Percentiles rank a stretch among this genome's conserved stretches.
Evolutionary conservation across 2,329 filamentous ascomycete genomes (phyloP).

Genomic region (Biscogniauxia mediterranea): DNA sequence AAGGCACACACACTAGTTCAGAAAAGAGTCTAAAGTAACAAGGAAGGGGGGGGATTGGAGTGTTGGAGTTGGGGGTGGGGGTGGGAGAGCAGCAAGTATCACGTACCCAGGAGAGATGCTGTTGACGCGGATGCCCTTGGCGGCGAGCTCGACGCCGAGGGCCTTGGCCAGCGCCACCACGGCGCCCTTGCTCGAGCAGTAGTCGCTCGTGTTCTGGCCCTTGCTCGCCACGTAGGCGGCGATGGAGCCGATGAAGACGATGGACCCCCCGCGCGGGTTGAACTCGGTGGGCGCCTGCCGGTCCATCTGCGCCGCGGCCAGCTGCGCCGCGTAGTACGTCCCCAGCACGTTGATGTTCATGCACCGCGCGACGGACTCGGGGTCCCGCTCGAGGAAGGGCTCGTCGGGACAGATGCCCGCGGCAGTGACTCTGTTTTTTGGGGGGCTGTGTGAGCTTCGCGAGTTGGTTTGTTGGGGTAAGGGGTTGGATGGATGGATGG

Average conservation of each 20-base stretch:
- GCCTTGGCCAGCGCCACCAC: slow-evolving; percentile 43
- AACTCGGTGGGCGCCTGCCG: slow-evolving; percentile 25
- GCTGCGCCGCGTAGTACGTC: slow-evolving; percentile 36
- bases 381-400: slow-evolving; percentile 15
- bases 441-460: not conserved
- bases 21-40: too few relatives aligned
- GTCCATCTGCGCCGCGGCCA: slow-evolving; percentile 36
- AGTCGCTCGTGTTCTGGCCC: slow-evolving; percentile 35
- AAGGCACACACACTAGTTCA: too few relatives aligned
- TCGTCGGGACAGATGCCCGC: slow-evolving; percentile 13
- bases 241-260: slow-evolving; percentile 35
- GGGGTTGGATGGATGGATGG: too few relatives aligned
- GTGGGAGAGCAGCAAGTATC: too few relatives aligned
- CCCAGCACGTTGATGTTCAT: slow-evolving; percentile 31
- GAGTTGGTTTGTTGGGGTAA: too few relatives aligned
- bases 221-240: slow-evolving; percentile 32
- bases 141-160: slow-evolving; percentile 36
- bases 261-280: slow-evolving; percentile 29
- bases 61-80: too few relatives aligned
- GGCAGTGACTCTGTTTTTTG: slow-evolving; percentile 6
- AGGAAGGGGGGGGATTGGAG: too few relatives aligned
- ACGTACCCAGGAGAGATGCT: slow-evolving; percentile 34
- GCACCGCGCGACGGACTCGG: slow-evolving; percentile 24
- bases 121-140: slow-evolving; percentile 32
- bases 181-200: slow-evolving; percentile 47